phyloP scores from a whole-genome alignment of 352 stramenopile species.

The Phytophthora litchii region DNA sequence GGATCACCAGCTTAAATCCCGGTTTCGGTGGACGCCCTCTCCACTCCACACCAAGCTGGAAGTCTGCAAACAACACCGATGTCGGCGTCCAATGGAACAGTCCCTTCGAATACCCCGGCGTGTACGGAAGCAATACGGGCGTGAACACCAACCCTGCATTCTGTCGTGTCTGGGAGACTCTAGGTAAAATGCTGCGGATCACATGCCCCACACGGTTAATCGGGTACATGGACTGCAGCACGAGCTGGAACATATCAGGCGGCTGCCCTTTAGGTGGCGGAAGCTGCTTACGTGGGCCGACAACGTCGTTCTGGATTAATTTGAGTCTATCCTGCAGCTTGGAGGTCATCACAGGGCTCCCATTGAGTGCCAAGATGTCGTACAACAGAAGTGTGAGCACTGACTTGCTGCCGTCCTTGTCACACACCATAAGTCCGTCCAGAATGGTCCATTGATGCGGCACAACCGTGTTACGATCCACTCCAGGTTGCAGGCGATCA shows the following conservation, averaged over 20 bases:
- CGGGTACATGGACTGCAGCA: constrained; percentile 87
- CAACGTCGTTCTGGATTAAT: constrained; percentile 91
- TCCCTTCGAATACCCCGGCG: constrained; percentile 75
- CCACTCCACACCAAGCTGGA: constrained; percentile 87
- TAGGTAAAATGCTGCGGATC: constrained; percentile 75
- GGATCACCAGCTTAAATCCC: constrained; percentile 85
- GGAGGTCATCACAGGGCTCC: constrained; percentile 79
- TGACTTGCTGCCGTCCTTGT: constrained; percentile 77
- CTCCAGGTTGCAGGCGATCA: constrained; percentile 73
- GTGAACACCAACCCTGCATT: constrained; percentile 83
- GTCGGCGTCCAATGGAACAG: constrained; percentile 77
- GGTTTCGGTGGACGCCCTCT: constrained; percentile 72
- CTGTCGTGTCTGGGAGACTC: constrained; percentile 77
- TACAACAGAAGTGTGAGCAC: constrained; percentile 83
- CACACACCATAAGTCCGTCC: constrained; percentile 80
- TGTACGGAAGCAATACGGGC: constrained; percentile 78
- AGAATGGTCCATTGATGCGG: constrained; percentile 90
- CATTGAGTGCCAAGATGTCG: constrained; percentile 87
- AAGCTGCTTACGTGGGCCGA: constrained; percentile 79
- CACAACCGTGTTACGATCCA: constrained; percentile 73
- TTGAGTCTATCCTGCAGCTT: constrained; percentile 89
- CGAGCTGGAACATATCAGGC: constrained; percentile 79
- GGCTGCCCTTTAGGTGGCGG: constrained; percentile 77
- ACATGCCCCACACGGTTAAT: constrained; percentile 78
- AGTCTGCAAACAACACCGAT: constrained; percentile 63